These are phyloP conservation scores for Coprinellus micaceus DNA, from an alignment of 768 basidiomycete species.

Conservation along the genomic window DNA sequence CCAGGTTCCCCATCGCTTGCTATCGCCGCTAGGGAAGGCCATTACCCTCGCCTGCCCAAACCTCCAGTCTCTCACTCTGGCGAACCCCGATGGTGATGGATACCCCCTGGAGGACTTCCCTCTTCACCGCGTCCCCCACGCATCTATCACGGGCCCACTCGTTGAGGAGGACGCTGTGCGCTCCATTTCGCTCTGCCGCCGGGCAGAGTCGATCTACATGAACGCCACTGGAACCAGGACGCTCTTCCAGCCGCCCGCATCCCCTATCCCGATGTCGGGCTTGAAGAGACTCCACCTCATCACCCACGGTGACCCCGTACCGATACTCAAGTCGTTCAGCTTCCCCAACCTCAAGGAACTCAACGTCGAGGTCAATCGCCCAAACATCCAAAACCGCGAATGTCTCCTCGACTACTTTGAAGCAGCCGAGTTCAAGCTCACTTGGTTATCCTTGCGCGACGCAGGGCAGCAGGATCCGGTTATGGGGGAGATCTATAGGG, in stretches of 20 bases:
- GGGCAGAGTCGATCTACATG: background rate
- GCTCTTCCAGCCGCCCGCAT: background rate
- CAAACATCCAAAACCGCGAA: background rate
- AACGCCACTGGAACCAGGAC: background rate
- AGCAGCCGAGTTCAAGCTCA: background rate
- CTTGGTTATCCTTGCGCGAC: background rate
- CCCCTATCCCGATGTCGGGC: background rate
- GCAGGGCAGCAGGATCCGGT: too few species aligned
- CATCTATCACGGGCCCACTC: background rate
- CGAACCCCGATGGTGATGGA: background rate
- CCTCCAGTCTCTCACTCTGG: background rate
- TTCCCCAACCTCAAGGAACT: background rate
- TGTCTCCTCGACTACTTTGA: too few species aligned
- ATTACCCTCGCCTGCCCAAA: background rate
- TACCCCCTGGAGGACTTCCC: background rate
- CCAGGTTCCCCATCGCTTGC: background rate
- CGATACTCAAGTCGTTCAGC: background rate
- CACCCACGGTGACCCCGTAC: too few species aligned
- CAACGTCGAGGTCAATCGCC: too few species aligned
- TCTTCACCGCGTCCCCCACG: background rate
- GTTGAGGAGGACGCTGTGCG: background rate
- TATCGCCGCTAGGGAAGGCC: background rate
- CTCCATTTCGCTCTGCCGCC: background rate
- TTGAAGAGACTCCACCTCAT: too few species aligned
- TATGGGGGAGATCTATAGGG: background rate